Evolutionary conservation across 1,139 yeast genomes (phyloP), one percentile per base, ranked within the genome.

Genomic region (Magnusiomyces clavatus): DNA sequence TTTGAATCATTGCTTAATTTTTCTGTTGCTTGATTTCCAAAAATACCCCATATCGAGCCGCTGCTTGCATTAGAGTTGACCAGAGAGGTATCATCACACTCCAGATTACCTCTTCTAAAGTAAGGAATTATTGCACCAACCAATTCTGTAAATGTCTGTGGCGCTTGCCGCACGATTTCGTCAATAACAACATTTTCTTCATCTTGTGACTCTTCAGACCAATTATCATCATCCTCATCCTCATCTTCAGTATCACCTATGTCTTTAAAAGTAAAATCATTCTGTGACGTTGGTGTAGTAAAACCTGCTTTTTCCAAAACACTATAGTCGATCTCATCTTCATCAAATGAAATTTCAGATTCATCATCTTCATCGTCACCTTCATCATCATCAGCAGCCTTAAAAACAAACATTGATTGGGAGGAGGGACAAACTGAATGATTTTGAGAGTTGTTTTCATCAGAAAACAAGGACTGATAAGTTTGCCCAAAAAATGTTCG

Each of bases 401-500:
- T 51, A 29, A 53, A 53, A 14, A 24, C 42, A 41, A 48, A 53
- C 38, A 53, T 51, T 10, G 44, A 47, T 12, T 51, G 51, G 29
- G 56, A 20, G 11, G 49, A 34, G 12, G 50, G 50, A 17, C 34
- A 35, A 17, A 29, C 45, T 12, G 17, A 39, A 11, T 38, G 10
- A 11, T 29, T 12, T 29, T 49, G 45, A 37, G 51, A 41, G 60
- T 80, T 81, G 51, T 83, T 75, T 61, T 82, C 86, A 55, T 85
- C 78, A 58, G 73, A 70, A 64, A 74, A 83, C 53, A 66, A 65
- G 5, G 77, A 69, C 4, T 45, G 37, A 12, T 53, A 53, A 0
- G 73, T 69, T 13, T 70, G 69, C 34, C 83, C 85, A 60, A 77
- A 78, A 43, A 74, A 69, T 29, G 85, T 74, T 58, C 71, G 77